phyloP scores from a whole-genome alignment of 805 yeast species.

The Metschnikowia sp. region DNA sequence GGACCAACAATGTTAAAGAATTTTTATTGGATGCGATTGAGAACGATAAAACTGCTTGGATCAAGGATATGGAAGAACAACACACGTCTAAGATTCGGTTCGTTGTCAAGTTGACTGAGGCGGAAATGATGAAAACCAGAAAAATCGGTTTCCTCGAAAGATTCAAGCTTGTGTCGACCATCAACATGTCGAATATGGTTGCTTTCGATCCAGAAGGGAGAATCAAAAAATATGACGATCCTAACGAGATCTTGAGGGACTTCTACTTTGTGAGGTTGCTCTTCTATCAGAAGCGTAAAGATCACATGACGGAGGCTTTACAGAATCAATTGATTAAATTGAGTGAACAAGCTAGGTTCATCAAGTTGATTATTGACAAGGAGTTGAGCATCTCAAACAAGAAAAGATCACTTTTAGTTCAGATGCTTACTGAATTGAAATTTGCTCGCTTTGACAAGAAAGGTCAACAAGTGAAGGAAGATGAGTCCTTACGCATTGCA shows the following conservation, averaged over 20 bases:
- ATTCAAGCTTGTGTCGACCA: conserved; percentile 69
- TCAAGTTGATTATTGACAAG: conserved; percentile 82
- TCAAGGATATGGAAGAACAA: conserved; percentile 92
- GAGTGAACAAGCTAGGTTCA: conserved; percentile 82
- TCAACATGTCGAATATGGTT: conserved; percentile 85
- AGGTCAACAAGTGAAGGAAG: conserved; percentile 59
- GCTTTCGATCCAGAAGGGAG: conserved; percentile 90
- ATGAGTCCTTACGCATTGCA: conserved; percentile 23
- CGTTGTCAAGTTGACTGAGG: conserved; percentile 66
- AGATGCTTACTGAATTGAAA: conserved; percentile 56
- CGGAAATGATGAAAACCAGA: conserved; percentile 79
- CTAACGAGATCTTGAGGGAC: conserved; percentile 76
- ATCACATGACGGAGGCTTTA: conserved; percentile 62
- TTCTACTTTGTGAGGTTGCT: conserved; percentile 85
- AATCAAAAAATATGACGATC: conserved; percentile 74
- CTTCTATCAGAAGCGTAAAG: conserved; percentile 88
- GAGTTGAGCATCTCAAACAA: conserved; percentile 71
- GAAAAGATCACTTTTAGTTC: conserved; percentile 60
- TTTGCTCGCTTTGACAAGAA: conserved; percentile 76
- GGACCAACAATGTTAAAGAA: conserved; percentile 92
- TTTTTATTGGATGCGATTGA: conserved; percentile 73
- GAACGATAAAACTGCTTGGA: conserved; percentile 82
- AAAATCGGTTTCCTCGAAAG: conserved; percentile 77
- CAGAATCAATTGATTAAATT: conserved; percentile 74
- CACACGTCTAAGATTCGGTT: conserved; percentile 81